Evolutionary conservation across 148 eudicot species (phyloP).

Genomic region (Arbutus unedo): DNA sequence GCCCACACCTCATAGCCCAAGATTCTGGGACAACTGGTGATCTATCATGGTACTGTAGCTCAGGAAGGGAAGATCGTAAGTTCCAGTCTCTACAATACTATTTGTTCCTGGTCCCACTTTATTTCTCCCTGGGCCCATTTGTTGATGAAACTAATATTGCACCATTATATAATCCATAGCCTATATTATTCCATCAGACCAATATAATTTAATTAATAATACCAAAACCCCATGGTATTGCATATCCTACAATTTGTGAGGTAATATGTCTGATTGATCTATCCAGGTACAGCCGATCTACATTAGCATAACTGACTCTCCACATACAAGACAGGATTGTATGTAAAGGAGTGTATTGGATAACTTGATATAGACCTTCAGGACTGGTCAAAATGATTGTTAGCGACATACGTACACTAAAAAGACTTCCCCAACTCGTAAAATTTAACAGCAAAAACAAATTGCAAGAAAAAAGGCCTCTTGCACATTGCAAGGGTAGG

Average conservation of each 20-base stretch:
- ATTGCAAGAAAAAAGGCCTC: background rate
- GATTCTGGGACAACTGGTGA: no score
- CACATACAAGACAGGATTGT: background rate
- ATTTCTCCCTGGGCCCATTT: background rate
- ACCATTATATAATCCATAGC: no score
- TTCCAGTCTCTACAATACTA: background rate
- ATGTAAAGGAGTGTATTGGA: background rate
- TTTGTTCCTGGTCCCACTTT: background rate
- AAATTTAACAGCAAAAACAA: background rate
- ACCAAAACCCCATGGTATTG: no score
- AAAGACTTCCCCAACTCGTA: background rate
- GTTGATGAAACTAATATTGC: no score
- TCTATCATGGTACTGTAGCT: no score
- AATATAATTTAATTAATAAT: no score
- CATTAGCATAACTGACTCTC: background rate
- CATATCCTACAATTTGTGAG: no score
- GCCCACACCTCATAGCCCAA: no score
- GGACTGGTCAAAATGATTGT: background rate
- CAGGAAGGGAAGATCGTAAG: background rate
- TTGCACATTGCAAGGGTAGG: background rate
- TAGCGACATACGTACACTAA: background rate
- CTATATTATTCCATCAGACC: no score
- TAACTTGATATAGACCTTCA: no score
- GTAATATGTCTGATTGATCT: no score
- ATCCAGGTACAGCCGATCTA: background rate